Evolutionary conservation across 345 rosid species (phyloP).

Genomic region (Barbarea vulgaris): DNA sequence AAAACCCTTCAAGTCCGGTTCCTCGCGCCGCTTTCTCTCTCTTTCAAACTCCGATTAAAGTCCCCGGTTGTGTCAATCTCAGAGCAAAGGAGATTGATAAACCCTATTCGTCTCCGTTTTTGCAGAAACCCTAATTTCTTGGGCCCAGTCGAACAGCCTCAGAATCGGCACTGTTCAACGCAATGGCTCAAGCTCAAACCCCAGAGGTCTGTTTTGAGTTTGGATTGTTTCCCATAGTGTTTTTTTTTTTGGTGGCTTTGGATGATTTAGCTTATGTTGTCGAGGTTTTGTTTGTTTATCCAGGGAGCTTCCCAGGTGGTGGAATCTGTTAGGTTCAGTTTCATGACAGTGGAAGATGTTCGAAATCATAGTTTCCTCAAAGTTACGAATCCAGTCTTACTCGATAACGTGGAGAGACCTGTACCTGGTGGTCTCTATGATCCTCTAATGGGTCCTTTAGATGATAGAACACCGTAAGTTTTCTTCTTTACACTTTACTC

Average conservation of each 20-base stretch:
- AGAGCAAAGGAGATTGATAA: slow-evolving; percentile 1
- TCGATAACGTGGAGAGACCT: slow-evolving; percentile 50
- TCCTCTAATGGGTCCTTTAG: slow-evolving; percentile 52
- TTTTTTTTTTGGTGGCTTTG: background rate
- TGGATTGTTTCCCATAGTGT: background rate
- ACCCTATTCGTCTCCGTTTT: slow-evolving; percentile 11
- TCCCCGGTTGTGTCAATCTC: slow-evolving; percentile 12
- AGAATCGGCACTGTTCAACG: background rate
- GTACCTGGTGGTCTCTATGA: slow-evolving; percentile 64
- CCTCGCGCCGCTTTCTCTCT: slow-evolving; percentile 26
- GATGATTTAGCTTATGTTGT: background rate
- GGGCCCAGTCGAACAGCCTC: background rate
- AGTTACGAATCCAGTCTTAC: slow-evolving; percentile 48
- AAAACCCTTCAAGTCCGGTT: background rate
- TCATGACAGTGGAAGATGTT: slow-evolving; percentile 60
- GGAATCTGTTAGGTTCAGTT: slow-evolving; percentile 51
- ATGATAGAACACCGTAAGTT: slow-evolving; percentile 48
- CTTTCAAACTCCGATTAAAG: slow-evolving; percentile 20
- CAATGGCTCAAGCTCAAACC: slow-evolving; percentile 43
- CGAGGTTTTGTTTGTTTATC: slow-evolving; percentile 7
- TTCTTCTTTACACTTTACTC: background rate
- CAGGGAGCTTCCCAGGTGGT: slow-evolving; percentile 58
- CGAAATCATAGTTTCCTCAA: slow-evolving; percentile 51
- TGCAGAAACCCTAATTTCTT: background rate
- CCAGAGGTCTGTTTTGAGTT: slow-evolving; percentile 35